Percentiles rank a stretch among this genome's conserved stretches.
These are phyloP conservation scores for Cetraspora pellucida DNA, from an alignment of 192 early-diverging fungal species.

Conservation along the genomic window DNA sequence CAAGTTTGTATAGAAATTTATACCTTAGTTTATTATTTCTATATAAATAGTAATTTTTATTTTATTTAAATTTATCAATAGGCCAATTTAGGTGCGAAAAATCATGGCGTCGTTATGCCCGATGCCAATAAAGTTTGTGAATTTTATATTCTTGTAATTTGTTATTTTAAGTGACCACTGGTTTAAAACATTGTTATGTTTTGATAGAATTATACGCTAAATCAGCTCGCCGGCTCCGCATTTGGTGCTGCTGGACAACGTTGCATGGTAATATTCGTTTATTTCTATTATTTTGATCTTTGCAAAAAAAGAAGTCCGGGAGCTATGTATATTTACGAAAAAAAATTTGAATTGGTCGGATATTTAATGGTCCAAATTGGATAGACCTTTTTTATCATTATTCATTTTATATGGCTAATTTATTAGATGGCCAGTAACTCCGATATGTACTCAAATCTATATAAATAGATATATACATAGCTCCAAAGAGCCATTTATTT, in stretches of 20 bases:
- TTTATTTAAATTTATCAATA: slow-evolving; percentile 8
- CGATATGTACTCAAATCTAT: too few relatives aligned
- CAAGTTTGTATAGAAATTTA: slow-evolving; percentile 52
- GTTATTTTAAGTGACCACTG: not conserved
- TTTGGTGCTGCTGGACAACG: slow-evolving; percentile 98
- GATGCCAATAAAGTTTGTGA: slow-evolving; percentile 77
- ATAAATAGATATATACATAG: too few relatives aligned
- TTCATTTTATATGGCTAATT: too few relatives aligned
- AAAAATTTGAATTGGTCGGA: too few relatives aligned
- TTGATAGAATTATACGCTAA: slow-evolving; percentile 80
- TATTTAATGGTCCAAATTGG: too few relatives aligned
- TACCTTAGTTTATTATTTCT: not conserved
- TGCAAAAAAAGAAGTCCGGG: too few relatives aligned
- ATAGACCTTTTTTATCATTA: too few relatives aligned
- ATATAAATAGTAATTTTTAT: not conserved
- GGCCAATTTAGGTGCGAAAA: slow-evolving; percentile 96
- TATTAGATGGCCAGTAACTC: too few relatives aligned
- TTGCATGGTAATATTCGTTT: slow-evolving; percentile 70
- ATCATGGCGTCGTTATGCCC: slow-evolving; percentile 93
- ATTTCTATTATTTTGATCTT: not conserved
- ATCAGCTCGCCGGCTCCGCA: slow-evolving; percentile 88
- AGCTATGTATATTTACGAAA: too few relatives aligned
- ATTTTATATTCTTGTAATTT: not conserved
- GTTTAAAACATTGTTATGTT: not conserved
- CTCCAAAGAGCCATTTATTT: too few relatives aligned